Evolutionary conservation across 1,139 yeast species (phyloP), one percentile per base, ranked within the genome.

Genomic region (Barnettozyma hawaiiensis): DNA sequence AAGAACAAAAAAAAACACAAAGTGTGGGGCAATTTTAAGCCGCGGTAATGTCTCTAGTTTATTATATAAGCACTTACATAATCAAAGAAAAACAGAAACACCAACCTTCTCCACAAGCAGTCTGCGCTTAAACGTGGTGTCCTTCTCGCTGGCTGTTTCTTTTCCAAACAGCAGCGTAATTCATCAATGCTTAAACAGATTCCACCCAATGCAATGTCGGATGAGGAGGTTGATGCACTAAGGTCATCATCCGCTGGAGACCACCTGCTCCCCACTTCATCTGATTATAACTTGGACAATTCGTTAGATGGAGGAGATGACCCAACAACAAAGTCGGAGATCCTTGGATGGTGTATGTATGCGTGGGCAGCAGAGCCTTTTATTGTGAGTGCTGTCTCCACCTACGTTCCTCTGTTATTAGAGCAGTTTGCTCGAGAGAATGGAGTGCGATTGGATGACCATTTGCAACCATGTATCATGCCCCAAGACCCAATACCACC

Each of bases 321-420:
- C 6, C 51, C 46, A 15, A 64, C 65, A 9, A 58, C 70, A 0
- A 54, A 51, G 9, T 44, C 55, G 15, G 75, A 73, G 48, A 60
- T 73, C 2, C 51, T 61, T 32, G 78, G 78, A 2, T 73, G 80
- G 81, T 71, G 73, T 49, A 62, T 77, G 9, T 78, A 76, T 50
- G 67, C 80, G 2, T 78, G 82, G 73, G 85, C 87, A 0, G 76
- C 84, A 28, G 89, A 82, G 55, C 89, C 90, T 0, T 82, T 81
- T 55, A 72, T 80, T 9, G 89, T 82, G 5, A 75, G 83, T 31
- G 86, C 81, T 2, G 80, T 82, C 7, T 80, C 87, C 1, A 81
- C 87, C 0, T 82, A 79, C 56, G 79, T 81, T 8, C 89, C 89
- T 0, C 61, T 82, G 19, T 59, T 81, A 8, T 62, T 82, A 26